A percentile compares a stretch with the other conserved stretches of the same genome.
phyloP scores from a whole-genome alignment of 1,284 basidiomycete genomes.

The Porogramme epimiltina region DNA sequence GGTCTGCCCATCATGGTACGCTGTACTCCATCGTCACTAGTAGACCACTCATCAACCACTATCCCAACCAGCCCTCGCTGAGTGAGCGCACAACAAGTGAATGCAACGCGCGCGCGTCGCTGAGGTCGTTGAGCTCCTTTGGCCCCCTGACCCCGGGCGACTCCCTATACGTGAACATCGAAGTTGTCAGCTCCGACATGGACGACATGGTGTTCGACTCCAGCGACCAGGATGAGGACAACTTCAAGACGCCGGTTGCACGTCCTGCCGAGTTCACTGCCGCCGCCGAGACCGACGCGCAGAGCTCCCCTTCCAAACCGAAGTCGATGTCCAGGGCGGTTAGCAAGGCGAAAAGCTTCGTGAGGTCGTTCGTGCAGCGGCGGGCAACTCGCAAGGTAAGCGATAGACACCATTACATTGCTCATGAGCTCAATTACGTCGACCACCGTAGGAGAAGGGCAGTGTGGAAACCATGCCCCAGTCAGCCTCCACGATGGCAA shows the following conservation, averaged over 20 bases:
- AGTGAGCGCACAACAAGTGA: no score
- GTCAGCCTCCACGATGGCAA: not conserved
- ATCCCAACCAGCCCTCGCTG: no score
- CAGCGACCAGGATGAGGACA: not conserved
- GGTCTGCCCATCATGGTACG: no score
- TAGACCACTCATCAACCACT: no score
- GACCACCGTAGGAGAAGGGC: not conserved
- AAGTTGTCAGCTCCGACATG: conserved; percentile 3
- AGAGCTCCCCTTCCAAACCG: not conserved
- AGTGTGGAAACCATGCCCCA: not conserved
- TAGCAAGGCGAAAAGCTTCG: conserved; percentile 16
- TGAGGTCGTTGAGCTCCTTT: no score
- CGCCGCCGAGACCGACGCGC: not conserved
- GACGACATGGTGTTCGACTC: not conserved
- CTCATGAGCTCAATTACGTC: no score
- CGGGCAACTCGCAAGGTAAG: conserved; percentile 8
- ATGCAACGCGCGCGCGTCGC: no score
- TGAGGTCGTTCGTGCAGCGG: conserved; percentile 7
- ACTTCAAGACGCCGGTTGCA: not conserved
- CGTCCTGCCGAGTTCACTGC: not conserved
- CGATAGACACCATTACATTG: not conserved
- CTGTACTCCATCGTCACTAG: no score
- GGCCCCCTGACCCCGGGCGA: not conserved
- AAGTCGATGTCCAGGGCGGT: conserved; percentile 7
- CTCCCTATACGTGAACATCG: not conserved